These are phyloP conservation scores for Colletotrichum endophyticum DNA, from an alignment of 2,329 filamentous ascomycete species.

Conservation along the genomic window DNA sequence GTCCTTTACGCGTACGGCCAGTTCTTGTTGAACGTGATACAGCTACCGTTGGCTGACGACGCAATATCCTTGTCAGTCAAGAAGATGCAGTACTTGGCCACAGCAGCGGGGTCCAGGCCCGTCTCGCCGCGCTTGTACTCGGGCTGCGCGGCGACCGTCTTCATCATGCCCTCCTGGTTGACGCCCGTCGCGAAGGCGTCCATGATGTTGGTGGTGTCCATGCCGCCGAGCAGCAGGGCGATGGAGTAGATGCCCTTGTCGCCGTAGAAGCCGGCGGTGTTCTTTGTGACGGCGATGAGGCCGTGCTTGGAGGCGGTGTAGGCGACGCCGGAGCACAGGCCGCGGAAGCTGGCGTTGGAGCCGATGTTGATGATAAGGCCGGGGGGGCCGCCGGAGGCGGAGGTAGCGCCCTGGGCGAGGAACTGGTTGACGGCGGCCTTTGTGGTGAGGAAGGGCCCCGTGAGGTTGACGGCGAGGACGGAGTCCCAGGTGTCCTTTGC, in stretches of 20 bases:
- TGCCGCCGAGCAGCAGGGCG: constrained; percentile 18
- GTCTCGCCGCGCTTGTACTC: constrained; percentile 32
- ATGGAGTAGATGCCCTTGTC: constrained; percentile 49
- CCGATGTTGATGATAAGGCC: constrained; percentile 28
- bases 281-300: constrained; percentile 58
- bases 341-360: constrained; percentile 17
- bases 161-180: constrained; percentile 35
- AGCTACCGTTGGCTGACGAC: constrained; percentile 34
- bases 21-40: constrained; percentile 38
- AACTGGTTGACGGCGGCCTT: constrained; percentile 56
- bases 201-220: constrained; percentile 18
- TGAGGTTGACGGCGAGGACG: constrained; percentile 62
- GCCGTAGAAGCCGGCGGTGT: constrained; percentile 61
- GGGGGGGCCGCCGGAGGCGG: constrained; percentile 5
- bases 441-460: constrained; percentile 57
- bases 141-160: constrained; percentile 28
- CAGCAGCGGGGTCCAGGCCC: constrained; percentile 34
- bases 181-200: constrained; percentile 43
- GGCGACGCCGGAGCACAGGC: constrained; percentile 41
- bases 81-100: constrained; percentile 44
- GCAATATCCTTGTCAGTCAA: constrained; percentile 37
- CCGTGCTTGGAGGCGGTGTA: constrained; percentile 61
- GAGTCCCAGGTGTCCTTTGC: constrained; percentile 55
- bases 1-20: constrained; percentile 35
- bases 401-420: constrained; percentile 36